Conservation (phyloP, 441 rosid genomes). For the Hypseocharis bilobata region DNA sequence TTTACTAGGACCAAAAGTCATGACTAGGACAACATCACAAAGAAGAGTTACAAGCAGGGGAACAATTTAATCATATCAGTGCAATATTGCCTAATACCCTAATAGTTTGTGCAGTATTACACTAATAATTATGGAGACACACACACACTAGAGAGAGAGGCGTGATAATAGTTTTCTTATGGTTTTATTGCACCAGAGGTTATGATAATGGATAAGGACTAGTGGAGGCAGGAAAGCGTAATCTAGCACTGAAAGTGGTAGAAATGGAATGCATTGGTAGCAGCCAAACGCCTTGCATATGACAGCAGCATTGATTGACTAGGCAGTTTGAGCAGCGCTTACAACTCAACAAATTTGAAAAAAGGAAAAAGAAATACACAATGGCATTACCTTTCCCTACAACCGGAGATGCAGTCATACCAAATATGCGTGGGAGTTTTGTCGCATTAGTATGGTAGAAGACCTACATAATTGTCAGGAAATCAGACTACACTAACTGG, state of each 20-base stretch:
- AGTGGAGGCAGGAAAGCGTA: not conserved
- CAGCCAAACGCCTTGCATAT: not conserved
- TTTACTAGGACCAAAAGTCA: not conserved
- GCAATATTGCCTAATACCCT: not conserved
- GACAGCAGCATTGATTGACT: not conserved
- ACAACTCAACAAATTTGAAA: not conserved
- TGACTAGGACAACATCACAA: not conserved
- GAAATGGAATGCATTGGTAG: not conserved
- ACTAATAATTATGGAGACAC: not conserved
- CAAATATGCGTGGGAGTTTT: constrained; percentile 76
- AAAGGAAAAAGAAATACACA: not conserved
- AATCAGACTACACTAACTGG: constrained; percentile 14
- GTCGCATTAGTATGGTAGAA: constrained; percentile 47
- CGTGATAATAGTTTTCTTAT: not conserved
- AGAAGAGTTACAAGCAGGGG: too few relatives aligned
- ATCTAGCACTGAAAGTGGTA: not conserved
- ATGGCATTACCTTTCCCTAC: constrained; percentile 73
- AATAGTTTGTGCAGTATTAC: not conserved
- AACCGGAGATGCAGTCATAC: constrained; percentile 97
- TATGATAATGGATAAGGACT: not conserved
- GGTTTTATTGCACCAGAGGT: not conserved
- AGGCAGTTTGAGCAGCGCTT: not conserved
- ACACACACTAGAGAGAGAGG: not conserved
- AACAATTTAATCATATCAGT: not conserved
- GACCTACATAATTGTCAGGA: constrained; percentile 41